Conservation (phyloP, 2,329 filamentous ascomycete genomes). For the Penicillium sp. region DNA sequence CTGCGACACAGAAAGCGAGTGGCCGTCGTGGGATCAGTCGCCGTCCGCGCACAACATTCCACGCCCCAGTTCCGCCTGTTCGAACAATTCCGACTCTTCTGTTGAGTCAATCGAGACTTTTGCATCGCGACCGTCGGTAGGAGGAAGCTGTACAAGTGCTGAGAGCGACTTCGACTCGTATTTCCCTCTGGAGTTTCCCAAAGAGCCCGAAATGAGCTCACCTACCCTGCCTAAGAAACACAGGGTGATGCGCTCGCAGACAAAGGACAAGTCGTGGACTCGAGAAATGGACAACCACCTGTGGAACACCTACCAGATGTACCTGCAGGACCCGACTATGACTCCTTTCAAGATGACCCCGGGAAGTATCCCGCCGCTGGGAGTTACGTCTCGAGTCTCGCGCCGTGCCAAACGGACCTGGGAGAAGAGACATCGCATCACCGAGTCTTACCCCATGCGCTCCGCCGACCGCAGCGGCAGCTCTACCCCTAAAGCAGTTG, state of each 20-base stretch:
- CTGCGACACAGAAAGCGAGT: slow-evolving; percentile 22
- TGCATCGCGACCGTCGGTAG: slow-evolving; percentile 52
- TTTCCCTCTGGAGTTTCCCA: slow-evolving; percentile 39
- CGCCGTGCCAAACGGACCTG: slow-evolving; percentile 58
- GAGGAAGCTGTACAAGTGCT: slow-evolving; percentile 57
- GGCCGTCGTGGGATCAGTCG: slow-evolving; percentile 31
- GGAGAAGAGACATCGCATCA: slow-evolving; percentile 43
- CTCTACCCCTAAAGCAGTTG: slow-evolving; percentile 43
- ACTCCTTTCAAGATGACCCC: slow-evolving; percentile 64
- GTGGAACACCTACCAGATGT: slow-evolving; percentile 61
- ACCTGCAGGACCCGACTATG: slow-evolving; percentile 60
- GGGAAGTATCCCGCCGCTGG: slow-evolving; percentile 58
- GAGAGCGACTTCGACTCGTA: slow-evolving; percentile 59
- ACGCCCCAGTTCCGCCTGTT: slow-evolving; percentile 55
- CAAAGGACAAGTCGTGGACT: slow-evolving; percentile 46
- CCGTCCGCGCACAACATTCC: slow-evolving; percentile 44
- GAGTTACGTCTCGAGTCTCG: slow-evolving; percentile 59
- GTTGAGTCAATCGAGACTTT: slow-evolving; percentile 55
- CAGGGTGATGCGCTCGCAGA: slow-evolving; percentile 21
- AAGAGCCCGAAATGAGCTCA: slow-evolving; percentile 37
- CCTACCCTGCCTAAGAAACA: slow-evolving; percentile 32
- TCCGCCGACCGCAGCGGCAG: slow-evolving; percentile 41
- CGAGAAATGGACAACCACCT: slow-evolving; percentile 61
- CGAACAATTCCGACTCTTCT: slow-evolving; percentile 58
- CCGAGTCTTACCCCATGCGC: slow-evolving; percentile 3